Percentiles rank a stretch among this genome's conserved stretches.
These are phyloP conservation scores for Pisolithus microcarpus DNA, from an alignment of 768 basidiomycete genomes.

Conservation along the genomic window DNA sequence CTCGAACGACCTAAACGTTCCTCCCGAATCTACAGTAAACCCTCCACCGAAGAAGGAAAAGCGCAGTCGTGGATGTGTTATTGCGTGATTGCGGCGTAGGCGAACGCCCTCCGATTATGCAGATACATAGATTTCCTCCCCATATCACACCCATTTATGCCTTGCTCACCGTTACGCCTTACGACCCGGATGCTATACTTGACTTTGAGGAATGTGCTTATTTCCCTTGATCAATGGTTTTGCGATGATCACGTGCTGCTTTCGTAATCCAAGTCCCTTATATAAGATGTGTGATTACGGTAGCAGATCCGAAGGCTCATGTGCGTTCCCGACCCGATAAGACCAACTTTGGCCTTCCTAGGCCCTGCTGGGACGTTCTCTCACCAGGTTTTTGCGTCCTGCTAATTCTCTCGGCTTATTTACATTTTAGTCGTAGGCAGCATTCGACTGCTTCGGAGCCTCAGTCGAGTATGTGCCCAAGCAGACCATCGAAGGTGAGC, in stretches of 20 bases:
- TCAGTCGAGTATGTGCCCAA: slow-evolving; percentile 37
- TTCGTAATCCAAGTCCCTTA: too few species aligned
- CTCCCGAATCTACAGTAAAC: slow-evolving; percentile 47
- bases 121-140: slow-evolving; percentile 30
- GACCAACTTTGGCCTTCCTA: slow-evolving; percentile 42
- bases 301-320: not conserved
- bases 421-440: slow-evolving; percentile 31
- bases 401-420: slow-evolving; percentile 15
- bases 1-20: slow-evolving; percentile 5
- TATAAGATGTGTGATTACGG: too few species aligned
- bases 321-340: slow-evolving; percentile 10
- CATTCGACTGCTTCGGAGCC: slow-evolving; percentile 38
- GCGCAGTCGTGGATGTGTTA: slow-evolving; percentile 51
- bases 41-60: slow-evolving; percentile 59
- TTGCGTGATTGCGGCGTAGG: slow-evolving; percentile 47
- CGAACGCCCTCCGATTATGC: slow-evolving; percentile 15
- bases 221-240: slow-evolving; percentile 23
- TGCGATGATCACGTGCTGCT: too few species aligned
- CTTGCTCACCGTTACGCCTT: slow-evolving; percentile 41
- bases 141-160: slow-evolving; percentile 64
- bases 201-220: slow-evolving; percentile 31
- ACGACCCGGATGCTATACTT: slow-evolving; percentile 51
- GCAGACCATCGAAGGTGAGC: slow-evolving; percentile 35
- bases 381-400: slow-evolving; percentile 41
- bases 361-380: slow-evolving; percentile 70